Evolutionary conservation across 257 asterid species (phyloP).

Genomic region (Solanum microdontum): DNA sequence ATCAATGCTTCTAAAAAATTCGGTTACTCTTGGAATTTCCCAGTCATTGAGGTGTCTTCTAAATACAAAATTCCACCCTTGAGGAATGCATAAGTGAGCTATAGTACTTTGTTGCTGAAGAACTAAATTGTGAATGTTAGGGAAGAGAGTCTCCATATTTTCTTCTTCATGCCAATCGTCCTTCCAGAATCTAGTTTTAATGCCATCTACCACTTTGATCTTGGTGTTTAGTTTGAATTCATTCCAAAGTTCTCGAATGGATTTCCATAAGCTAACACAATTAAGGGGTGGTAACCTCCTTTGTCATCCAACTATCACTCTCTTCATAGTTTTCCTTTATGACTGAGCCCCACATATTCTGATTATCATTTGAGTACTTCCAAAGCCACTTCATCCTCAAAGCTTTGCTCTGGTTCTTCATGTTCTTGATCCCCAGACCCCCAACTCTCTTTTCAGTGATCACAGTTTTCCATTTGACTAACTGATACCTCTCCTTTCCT

Average conservation of each 20-base stretch:
- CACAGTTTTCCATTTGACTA: background rate
- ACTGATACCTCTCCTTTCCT: background rate
- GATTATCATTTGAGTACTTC: background rate
- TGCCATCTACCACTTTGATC: background rate
- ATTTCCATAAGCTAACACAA: background rate
- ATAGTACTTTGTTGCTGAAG: background rate
- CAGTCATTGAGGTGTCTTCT: background rate
- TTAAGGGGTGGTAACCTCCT: background rate
- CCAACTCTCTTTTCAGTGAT: too few relatives aligned
- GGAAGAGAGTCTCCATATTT: background rate
- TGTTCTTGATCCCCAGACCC: background rate
- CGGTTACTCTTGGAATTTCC: background rate
- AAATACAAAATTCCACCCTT: background rate
- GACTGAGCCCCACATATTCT: background rate
- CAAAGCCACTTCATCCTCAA: background rate
- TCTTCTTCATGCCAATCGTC: background rate
- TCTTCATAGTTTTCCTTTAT: background rate
- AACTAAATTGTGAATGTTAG: background rate
- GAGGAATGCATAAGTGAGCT: background rate
- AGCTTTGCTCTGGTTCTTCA: background rate
- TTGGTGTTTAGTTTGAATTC: background rate
- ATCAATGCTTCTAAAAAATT: background rate
- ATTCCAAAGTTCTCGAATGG: background rate
- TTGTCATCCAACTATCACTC: background rate
- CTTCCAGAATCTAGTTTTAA: background rate